These are phyloP conservation scores for Vigna nakashimae DNA, from an alignment of 306 rosid genomes.

Conservation along the genomic window DNA sequence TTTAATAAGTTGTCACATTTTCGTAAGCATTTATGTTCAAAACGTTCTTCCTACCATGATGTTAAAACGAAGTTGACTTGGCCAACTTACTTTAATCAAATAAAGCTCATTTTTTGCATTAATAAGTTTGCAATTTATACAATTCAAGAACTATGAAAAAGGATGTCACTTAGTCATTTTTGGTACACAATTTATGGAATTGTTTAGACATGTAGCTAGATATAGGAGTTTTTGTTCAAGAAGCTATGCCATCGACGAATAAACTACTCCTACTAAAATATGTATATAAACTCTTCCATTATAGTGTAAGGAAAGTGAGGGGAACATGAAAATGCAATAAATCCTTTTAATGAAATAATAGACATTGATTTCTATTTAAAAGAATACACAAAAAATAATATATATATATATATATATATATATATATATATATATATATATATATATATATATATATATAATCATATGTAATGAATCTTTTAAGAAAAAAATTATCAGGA, in stretches of 20 bases:
- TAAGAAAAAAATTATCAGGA: too few relatives aligned
- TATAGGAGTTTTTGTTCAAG: neutral
- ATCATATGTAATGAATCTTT: too few relatives aligned
- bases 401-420: too few relatives aligned
- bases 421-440: too few relatives aligned
- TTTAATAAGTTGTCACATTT: neutral
- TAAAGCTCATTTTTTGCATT: neutral
- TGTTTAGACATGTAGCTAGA: neutral
- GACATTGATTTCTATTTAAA: too few relatives aligned
- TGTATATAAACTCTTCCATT: neutral
- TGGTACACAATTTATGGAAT: neutral
- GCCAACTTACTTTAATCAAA: neutral
- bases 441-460: too few relatives aligned
- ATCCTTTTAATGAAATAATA: neutral
- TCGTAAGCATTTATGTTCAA: neutral
- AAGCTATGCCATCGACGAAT: neutral
- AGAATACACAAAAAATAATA: too few relatives aligned
- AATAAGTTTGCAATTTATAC: neutral
- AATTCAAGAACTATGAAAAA: neutral
- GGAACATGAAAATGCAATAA: neutral
- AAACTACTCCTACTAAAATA: neutral
- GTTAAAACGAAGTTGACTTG: slow-evolving; percentile 27
- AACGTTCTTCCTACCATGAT: neutral
- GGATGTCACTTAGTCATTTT: slow-evolving; percentile 6
- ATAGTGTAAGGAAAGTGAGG: neutral